Conservation (phyloP, 2,329 filamentous ascomycete genomes). For the Tricladium varicosporioides region DNA sequence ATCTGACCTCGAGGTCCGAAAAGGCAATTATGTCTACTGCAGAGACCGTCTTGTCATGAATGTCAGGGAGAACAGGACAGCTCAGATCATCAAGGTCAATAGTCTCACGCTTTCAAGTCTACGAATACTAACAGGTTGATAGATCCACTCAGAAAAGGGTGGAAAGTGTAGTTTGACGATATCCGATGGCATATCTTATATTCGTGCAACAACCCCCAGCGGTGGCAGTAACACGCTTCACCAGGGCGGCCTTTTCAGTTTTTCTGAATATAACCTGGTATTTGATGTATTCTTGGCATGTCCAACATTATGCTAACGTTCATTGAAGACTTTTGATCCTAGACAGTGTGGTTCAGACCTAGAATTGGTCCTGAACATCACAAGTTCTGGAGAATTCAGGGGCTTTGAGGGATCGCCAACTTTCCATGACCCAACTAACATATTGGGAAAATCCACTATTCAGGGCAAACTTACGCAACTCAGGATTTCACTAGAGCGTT, state of each 20-base stretch:
- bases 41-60: not conserved
- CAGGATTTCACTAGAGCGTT: not conserved
- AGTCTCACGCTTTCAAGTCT: no score
- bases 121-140: not conserved
- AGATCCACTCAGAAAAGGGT: not conserved
- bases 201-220: not conserved
- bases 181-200: slow-evolving; percentile 1
- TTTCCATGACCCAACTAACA: slow-evolving; percentile 28
- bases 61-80: not conserved
- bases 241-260: slow-evolving; percentile 10
- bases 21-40: not conserved
- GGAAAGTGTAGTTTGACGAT: not conserved
- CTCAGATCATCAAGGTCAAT: not conserved
- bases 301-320: not conserved
- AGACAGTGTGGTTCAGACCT: not conserved
- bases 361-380: slow-evolving; percentile 24
- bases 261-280: slow-evolving; percentile 14
- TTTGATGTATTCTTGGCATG: not conserved
- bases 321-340: slow-evolving; percentile 5
- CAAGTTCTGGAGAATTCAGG: slow-evolving; percentile 22
- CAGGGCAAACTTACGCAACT: not conserved
- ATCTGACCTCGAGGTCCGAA: not conserved
- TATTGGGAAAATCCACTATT: slow-evolving; percentile 12
- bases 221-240: not conserved
- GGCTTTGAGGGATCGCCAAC: slow-evolving; percentile 29